Base-by-base conservation (phyloP, 441 rosid species). In the Bocquillonia castaneifolia region DNA sequence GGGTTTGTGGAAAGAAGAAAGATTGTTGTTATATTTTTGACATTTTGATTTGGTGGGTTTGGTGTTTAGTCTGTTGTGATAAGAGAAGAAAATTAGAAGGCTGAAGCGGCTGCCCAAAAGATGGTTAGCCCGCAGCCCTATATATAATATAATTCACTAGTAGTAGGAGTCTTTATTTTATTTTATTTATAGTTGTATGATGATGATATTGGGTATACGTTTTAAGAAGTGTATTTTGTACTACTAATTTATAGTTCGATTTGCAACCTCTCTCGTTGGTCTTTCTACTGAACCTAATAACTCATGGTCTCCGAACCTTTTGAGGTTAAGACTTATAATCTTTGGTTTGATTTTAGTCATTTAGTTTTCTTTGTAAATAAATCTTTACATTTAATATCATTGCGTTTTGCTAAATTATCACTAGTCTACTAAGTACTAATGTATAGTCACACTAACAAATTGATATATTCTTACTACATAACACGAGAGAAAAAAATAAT, bases 101-200 rank as follows among this genome's bases (percentile, higher is more conserved):
- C 82, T 80, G 88, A 79, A 69, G 86, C 65, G 86, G 77, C 82
- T 65, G 81, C 76, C 62, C 53, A 58, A 70, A 71, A 39, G 63
- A 63, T 69, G 79, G 76, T 63, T 66, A 72, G 84, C 88, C 88
- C 88, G 83, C 88, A 77, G 82, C 78, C 63, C 40, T 26, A 10
- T 9, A 3, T 32, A 59, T 31, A 6, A 34, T 13, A 36, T 44
- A 63, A 17, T 34, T 5, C 63, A 56, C 17, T 45, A 14, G 28
- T 60, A 25, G 12, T 31, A 40, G 59, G 31, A 20, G 15, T 45
- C 15, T n/a, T 55, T 31, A 18, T 40, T 36, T 28, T 28, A n/a
- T 50, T 60, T 18, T 23, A 36, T 37, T n/a, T 18, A 48, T 54
- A 14, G 17, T 22, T 1, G 45, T 64, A 65, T 18, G 2, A 15